phyloP scores from a whole-genome alignment of 2,329 filamentous ascomycete genomes.

The Aspergillus aculeatinus region DNA sequence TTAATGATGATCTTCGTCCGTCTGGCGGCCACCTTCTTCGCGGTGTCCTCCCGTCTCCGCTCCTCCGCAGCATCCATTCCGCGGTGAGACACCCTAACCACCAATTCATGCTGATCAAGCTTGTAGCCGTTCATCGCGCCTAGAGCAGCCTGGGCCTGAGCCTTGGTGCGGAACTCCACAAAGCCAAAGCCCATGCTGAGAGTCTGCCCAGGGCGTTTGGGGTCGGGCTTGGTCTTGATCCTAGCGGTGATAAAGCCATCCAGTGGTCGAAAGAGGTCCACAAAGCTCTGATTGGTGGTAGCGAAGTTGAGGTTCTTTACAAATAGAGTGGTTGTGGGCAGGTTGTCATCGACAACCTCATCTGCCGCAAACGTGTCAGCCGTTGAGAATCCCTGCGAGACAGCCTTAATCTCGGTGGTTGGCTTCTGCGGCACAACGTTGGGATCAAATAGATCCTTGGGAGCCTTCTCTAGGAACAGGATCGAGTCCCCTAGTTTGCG shows the following conservation, averaged over 20 bases:
- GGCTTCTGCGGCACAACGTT: constrained; percentile 34
- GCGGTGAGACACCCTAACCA: constrained; percentile 83
- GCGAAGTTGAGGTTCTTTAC: constrained; percentile 92
- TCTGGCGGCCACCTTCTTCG: constrained; percentile 73
- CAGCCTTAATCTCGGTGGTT: constrained; percentile 30
- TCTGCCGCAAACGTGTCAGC: constrained; percentile 45
- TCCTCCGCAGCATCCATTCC: constrained; percentile 85
- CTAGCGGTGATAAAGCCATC: constrained; percentile 85
- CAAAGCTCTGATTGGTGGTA: constrained; percentile 74
- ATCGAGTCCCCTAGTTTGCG: constrained; percentile 87
- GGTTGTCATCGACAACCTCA: constrained; percentile 31
- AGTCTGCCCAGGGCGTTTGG: constrained; percentile 83
- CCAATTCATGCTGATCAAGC: constrained; percentile 82
- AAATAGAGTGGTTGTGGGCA: constrained; percentile 78
- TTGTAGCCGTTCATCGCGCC: constrained; percentile 83
- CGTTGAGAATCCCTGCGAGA: constrained; percentile 43
- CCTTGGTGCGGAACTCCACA: constrained; percentile 77
- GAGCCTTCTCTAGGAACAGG: constrained; percentile 90
- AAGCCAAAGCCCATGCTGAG: constrained; percentile 99
- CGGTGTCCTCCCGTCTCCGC: constrained; percentile 74
- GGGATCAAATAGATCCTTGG: constrained; percentile 70
- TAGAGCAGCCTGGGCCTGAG: constrained; percentile 75
- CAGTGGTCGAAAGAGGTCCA: constrained; percentile 74
- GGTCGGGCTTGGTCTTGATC: constrained; percentile 89
- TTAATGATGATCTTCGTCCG: constrained; percentile 96